Percentiles rank a stretch among this genome's conserved stretches.
Conservation (phyloP, 1,284 basidiomycete species). For the Rhodotorula sp. region DNA sequence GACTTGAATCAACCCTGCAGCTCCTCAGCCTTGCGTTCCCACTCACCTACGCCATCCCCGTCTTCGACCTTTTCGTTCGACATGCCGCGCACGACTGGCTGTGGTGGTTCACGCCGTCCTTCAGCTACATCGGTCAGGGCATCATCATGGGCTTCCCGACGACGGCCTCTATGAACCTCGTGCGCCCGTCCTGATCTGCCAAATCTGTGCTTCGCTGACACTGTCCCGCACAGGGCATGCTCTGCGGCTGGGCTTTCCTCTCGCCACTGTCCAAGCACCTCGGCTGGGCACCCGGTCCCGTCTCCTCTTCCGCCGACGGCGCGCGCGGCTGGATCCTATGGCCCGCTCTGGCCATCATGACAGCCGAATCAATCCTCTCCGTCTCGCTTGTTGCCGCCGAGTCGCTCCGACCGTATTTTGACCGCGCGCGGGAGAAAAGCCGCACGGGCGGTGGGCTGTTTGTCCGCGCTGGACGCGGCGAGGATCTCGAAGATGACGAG, state of each 20-base stretch:
- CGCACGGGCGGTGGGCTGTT: conserved; percentile 10
- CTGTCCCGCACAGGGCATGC: conserved; percentile 67
- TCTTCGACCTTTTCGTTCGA: conserved; percentile 73
- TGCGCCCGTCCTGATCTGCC: conserved; percentile 45
- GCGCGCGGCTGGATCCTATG: conserved; percentile 73
- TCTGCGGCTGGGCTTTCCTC: conserved; percentile 91
- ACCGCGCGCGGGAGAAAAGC: conserved; percentile 12
- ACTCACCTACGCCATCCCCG: conserved; percentile 81
- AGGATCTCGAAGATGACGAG: conserved; percentile 45
- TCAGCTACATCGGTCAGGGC: conserved; percentile 88
- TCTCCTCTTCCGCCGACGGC: conserved; percentile 77
- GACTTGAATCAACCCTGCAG: conserved; percentile 38
- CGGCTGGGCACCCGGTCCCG: conserved; percentile 89
- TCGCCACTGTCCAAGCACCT: conserved; percentile 77
- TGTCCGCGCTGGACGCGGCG: conserved; percentile 41
- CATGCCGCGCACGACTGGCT: conserved; percentile 79
- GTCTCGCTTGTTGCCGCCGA: conserved; percentile 69
- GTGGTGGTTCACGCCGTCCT: conserved; percentile 90
- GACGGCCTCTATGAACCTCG: conserved; percentile 87
- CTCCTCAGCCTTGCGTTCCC: conserved; percentile 76
- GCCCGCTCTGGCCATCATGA: conserved; percentile 92
- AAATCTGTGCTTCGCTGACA: background rate
- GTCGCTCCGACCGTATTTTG: conserved; percentile 42
- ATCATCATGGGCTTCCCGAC: conserved; percentile 98
- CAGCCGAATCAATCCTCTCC: conserved; percentile 80